A percentile compares a stretch with the other conserved stretches of the same genome.
These are phyloP conservation scores for Durio zibethinus DNA, from an alignment of 345 rosid species.

Conservation along the genomic window DNA sequence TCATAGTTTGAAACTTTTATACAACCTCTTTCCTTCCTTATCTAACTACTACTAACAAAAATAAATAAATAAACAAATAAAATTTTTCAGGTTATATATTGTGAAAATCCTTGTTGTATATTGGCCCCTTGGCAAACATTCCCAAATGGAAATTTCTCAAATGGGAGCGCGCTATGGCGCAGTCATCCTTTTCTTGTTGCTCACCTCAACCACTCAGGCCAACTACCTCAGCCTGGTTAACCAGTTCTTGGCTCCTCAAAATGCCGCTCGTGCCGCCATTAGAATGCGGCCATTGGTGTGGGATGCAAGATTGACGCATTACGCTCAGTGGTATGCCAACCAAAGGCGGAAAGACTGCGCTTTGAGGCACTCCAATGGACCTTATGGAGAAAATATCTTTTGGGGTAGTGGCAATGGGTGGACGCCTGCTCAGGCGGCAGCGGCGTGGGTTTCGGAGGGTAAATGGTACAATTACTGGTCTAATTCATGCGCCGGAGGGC, in stretches of 20 bases:
- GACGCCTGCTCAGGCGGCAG: slow-evolving; percentile 64
- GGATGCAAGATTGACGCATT: slow-evolving; percentile 48
- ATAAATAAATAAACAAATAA: background rate
- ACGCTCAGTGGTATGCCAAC: slow-evolving; percentile 61
- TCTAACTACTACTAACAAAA: slow-evolving; percentile 2
- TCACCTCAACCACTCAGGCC: slow-evolving; percentile 13
- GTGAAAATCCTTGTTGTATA: background rate
- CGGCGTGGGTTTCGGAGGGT: slow-evolving; percentile 69
- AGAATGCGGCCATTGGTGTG: slow-evolving; percentile 54
- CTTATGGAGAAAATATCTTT: slow-evolving; percentile 86
- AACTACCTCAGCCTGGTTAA: slow-evolving; percentile 18
- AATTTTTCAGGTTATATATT: background rate
- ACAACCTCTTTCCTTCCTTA: background rate
- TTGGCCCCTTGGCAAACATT: slow-evolving; percentile 7
- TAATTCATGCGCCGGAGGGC: slow-evolving; percentile 50
- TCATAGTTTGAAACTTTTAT: slow-evolving; percentile 29
- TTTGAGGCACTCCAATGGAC: slow-evolving; percentile 69
- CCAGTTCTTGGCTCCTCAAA: slow-evolving; percentile 68
- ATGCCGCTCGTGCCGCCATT: slow-evolving; percentile 48
- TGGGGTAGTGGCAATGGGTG: slow-evolving; percentile 89
- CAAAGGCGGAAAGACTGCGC: slow-evolving; percentile 66
- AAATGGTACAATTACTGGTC: slow-evolving; percentile 45
- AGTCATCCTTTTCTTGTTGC: slow-evolving; percentile 10
- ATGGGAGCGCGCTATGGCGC: slow-evolving; percentile 15
- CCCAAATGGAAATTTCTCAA: slow-evolving; percentile 8